Base-by-base conservation (phyloP, 2,329 filamentous ascomycete species). In the Stagonosporopsis rhizophila region DNA sequence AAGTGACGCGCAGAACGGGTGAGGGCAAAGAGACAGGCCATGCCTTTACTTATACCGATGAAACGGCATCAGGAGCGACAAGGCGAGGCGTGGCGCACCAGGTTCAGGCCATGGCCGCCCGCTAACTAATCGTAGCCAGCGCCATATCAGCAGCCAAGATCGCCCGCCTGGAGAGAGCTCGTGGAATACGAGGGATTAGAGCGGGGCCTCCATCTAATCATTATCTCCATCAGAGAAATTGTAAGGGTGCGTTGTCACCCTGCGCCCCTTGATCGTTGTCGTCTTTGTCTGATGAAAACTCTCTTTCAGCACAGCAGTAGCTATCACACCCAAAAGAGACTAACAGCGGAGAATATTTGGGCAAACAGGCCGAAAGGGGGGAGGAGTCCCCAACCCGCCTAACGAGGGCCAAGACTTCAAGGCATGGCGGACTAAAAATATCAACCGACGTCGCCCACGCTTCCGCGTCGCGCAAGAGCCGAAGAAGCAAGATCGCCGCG, bases 1-100 rank as follows among this genome's bases (percentile, higher is more conserved):
- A 66, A 53, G 59, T 61, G 65, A 69, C 63, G 57, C 58, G 58
- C 61, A 68, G 63, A 61, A 62, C 61, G 66, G 51, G 59, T 63
- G 53, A 65, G 56, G 50, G 50, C 15, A 25, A 14, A 41, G 23
- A 14, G 44, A 48, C 53, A 56, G 58, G 41, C 40, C n/a, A 17
- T 40, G 22, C 53, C 44, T 59, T 58, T 64, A 60, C 61, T 68
- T 69, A 68, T 69, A 68, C 38, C 28, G 37, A 60, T 54, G 44
- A 53, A 55, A 53, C 40, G 23, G 49, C 46, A 49, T 42, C 27
- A 45, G 42, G 52, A 53, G 34, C 38, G 44, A 30, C 44, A 44
- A 61, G 54, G 44, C 49, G 47, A 64, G 54, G 59, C 51, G 60
- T 65, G 62, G 56, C 62, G 66, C 52, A 52, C 57, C 56, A 51